These are phyloP conservation scores for Rosa persica DNA, from an alignment of 306 rosid genomes.

Conservation along the genomic window DNA sequence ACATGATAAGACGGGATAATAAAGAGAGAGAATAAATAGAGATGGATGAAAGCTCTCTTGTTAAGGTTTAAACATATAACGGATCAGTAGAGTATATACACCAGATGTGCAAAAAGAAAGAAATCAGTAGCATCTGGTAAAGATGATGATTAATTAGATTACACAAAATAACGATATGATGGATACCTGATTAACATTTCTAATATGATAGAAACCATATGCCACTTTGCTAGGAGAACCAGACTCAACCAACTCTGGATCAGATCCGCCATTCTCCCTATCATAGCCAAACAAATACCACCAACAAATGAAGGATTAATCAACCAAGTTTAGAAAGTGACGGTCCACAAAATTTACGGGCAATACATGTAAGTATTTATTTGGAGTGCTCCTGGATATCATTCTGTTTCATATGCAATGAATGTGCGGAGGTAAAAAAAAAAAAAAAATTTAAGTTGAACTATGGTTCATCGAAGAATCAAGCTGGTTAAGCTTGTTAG, in stretches of 20 bases:
- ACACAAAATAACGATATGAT: background rate
- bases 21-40: constrained; percentile 6
- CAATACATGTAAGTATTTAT: background rate
- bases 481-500: background rate
- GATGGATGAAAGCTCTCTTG: background rate
- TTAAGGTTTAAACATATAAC: background rate
- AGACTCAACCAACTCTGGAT: constrained; percentile 30
- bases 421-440: background rate
- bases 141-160: background rate
- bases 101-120: background rate
- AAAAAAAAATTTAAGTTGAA: background rate
- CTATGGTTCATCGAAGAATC: background rate
- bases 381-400: background rate
- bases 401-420: background rate
- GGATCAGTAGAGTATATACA: background rate
- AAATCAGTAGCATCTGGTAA: background rate
- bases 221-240: constrained; percentile 41
- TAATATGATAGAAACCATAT: constrained; percentile 68
- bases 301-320: background rate
- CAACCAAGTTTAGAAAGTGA: background rate
- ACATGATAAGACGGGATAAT: constrained; percentile 1
- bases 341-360: background rate
- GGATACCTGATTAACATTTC: constrained; percentile 70
- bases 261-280: constrained; percentile 54
- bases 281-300: constrained; percentile 9